Evolutionary conservation across 2,329 filamentous ascomycete genomes (phyloP).

Genomic region (Fusarium praegraminearum): DNA sequence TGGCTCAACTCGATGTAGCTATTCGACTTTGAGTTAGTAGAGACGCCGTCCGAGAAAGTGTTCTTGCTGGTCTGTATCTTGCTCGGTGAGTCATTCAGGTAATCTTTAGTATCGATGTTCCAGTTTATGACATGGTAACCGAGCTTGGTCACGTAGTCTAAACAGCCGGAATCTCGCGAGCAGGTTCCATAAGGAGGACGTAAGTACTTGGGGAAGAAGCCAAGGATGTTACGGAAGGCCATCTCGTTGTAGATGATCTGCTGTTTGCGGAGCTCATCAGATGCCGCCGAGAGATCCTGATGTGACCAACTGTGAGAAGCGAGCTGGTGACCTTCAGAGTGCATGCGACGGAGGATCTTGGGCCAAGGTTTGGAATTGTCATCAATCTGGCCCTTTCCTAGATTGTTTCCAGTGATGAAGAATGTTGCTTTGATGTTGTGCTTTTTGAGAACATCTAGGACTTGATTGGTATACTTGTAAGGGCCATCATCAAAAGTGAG

Average conservation of each 20-base stretch:
- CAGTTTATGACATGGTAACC: slow-evolving; percentile 69
- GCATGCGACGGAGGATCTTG: slow-evolving; percentile 54
- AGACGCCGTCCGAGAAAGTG: slow-evolving; percentile 52
- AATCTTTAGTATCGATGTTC: slow-evolving; percentile 71
- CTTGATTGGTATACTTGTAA: slow-evolving; percentile 54
- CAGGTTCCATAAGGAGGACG: slow-evolving; percentile 59
- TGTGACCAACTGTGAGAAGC: slow-evolving; percentile 61
- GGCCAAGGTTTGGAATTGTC: slow-evolving; percentile 51
- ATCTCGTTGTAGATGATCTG: slow-evolving; percentile 60
- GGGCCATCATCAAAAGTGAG: slow-evolving; percentile 63
- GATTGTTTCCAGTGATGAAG: slow-evolving; percentile 58
- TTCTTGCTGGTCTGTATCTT: slow-evolving; percentile 61
- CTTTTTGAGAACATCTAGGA: slow-evolving; percentile 54
- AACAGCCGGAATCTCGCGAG: slow-evolving; percentile 53
- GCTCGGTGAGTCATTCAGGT: slow-evolving; percentile 61
- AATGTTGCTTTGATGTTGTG: slow-evolving; percentile 54
- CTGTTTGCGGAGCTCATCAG: slow-evolving; percentile 48
- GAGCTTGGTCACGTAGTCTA: slow-evolving; percentile 52
- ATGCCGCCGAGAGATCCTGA: slow-evolving; percentile 53
- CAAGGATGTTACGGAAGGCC: slow-evolving; percentile 56
- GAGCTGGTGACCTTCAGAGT: slow-evolving; percentile 58
- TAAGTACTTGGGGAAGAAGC: slow-evolving; percentile 57
- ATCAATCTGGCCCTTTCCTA: slow-evolving; percentile 56
- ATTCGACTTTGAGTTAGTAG: slow-evolving; percentile 42
- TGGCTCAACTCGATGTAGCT: slow-evolving; percentile 65